A percentile compares a stretch with the other conserved stretches of the same genome.
These are phyloP conservation scores for Ophioceras dolichostomum DNA, from an alignment of 2,329 filamentous ascomycete genomes.

Conservation along the genomic window DNA sequence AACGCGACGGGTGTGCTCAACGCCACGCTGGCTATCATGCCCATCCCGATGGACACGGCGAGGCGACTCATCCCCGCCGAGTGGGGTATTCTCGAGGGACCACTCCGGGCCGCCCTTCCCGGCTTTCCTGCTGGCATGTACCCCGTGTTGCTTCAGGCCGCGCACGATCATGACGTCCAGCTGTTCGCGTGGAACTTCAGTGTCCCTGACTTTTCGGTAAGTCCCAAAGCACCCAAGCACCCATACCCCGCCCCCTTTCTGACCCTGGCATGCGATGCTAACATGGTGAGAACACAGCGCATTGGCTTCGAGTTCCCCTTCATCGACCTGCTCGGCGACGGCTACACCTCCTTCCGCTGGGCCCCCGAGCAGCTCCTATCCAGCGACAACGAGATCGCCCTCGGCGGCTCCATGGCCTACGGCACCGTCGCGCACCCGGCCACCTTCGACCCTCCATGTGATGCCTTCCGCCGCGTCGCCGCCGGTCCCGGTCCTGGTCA, in stretches of 20 bases:
- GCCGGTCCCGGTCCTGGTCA: constrained; percentile 10
- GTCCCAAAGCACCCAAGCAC: constrained; percentile 7
- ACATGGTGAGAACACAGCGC: constrained; percentile 22
- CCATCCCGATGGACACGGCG: constrained; percentile 33
- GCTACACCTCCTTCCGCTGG: constrained; percentile 38
- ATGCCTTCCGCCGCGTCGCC: constrained; percentile 29
- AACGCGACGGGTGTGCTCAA: constrained; percentile 40
- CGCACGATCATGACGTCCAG: constrained; percentile 38
- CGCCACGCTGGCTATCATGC: constrained; percentile 36
- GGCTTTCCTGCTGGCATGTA: constrained; percentile 38
- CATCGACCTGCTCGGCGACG: constrained; percentile 37
- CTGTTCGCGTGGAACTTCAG: constrained; percentile 23
- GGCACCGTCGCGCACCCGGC: constrained; percentile 29
- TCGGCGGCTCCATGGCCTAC: constrained; percentile 31
- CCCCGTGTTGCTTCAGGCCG: constrained; percentile 35
- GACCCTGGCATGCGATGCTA: constrained; percentile 4
- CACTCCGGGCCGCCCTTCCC: constrained; percentile 32
- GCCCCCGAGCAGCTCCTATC: constrained; percentile 33
- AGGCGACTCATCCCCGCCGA: constrained; percentile 32
- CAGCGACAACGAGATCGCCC: constrained; percentile 24
- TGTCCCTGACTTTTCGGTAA: constrained; percentile 34
- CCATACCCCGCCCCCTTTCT: neutral
- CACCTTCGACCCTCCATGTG: constrained; percentile 31
- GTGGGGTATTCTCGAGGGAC: constrained; percentile 35
- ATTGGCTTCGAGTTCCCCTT: constrained; percentile 43